phyloP scores from a whole-genome alignment of 129 eudicot genomes.

The Helichrysum umbraculigerum region DNA sequence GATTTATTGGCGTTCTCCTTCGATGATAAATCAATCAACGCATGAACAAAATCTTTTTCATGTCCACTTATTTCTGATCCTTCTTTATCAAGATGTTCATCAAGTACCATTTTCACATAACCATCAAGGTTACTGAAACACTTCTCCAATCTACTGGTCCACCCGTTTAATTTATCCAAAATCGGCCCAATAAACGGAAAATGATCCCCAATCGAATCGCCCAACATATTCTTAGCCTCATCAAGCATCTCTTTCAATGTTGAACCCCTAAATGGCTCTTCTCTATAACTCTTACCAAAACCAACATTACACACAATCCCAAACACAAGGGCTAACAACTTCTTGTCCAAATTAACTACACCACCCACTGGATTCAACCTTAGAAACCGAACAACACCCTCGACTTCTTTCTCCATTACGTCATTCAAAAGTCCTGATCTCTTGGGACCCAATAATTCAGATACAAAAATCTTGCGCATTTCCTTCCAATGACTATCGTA shows the following conservation, averaged over 20 bases:
- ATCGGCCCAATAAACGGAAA: slow-evolving; percentile 18
- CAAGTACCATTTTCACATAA: slow-evolving; percentile 11
- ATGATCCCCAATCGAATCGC: slow-evolving; percentile 3
- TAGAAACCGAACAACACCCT: not conserved
- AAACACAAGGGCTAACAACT: not conserved
- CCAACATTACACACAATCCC: slow-evolving; percentile 16
- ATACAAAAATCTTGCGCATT: slow-evolving; percentile 33
- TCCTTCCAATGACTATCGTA: slow-evolving; percentile 40
- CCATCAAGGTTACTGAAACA: slow-evolving; percentile 18
- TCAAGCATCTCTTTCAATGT: slow-evolving; percentile 4
- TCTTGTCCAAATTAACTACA: slow-evolving; percentile 9
- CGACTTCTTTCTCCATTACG: slow-evolving; percentile 20
- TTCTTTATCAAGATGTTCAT: slow-evolving; percentile 5
- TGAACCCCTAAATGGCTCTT: not conserved
- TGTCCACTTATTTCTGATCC: not conserved
- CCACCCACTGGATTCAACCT: not conserved
- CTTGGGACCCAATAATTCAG: slow-evolving; percentile 30
- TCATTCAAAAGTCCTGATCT: slow-evolving; percentile 15
- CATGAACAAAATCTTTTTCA: slow-evolving; percentile 18
- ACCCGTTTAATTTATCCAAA: slow-evolving; percentile 21
- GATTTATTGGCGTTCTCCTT: not conserved
- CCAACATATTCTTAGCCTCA: slow-evolving; percentile 9
- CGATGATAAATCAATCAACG: slow-evolving; percentile 11
- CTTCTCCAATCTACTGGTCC: slow-evolving; percentile 17
- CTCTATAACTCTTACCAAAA: slow-evolving; percentile 20